Evolutionary conservation across 345 rosid genomes (phyloP).

Genomic region (Mangifera indica): DNA sequence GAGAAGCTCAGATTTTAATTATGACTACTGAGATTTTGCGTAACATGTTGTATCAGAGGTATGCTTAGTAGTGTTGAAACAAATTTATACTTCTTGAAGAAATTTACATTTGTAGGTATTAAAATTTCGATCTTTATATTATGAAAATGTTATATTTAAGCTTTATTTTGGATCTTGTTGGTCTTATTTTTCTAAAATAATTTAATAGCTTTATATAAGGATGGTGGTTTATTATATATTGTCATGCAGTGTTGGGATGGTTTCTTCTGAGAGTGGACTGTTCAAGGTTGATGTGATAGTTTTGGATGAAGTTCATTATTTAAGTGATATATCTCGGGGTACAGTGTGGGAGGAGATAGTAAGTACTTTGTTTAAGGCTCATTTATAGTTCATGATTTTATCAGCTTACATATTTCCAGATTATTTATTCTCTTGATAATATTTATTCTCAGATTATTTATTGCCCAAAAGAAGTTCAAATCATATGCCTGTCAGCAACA

Average conservation of each 20-base stretch:
- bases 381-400: conserved; percentile 6
- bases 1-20: conserved; percentile 78
- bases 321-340: conserved; percentile 91
- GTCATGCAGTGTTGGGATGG: conserved; percentile 79
- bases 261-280: conserved; percentile 80
- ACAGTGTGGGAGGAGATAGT: conserved; percentile 98
- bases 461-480: conserved; percentile 88
- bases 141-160: background rate
- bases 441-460: conserved; percentile 67
- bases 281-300: conserved; percentile 86
- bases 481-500: conserved; percentile 92
- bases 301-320: conserved; percentile 96
- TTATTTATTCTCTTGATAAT: background rate
- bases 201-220: conserved; percentile 15
- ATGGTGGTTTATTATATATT: conserved; percentile 17
- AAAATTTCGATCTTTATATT: background rate
- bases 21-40: conserved; percentile 98
- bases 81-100: too few relatives aligned
- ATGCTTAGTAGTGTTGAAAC: conserved; percentile 14
- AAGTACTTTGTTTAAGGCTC: conserved; percentile 32
- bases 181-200: conserved; percentile 10
- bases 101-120: too few relatives aligned
- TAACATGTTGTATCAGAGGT: conserved; percentile 96
- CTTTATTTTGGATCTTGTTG: conserved; percentile 3
- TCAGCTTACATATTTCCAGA: background rate